Evolutionary conservation across 495 filamentous ascomycete genomes (phyloP), one percentile per base, ranked within the genome.

Genomic region (Schizothecium vesticola): DNA sequence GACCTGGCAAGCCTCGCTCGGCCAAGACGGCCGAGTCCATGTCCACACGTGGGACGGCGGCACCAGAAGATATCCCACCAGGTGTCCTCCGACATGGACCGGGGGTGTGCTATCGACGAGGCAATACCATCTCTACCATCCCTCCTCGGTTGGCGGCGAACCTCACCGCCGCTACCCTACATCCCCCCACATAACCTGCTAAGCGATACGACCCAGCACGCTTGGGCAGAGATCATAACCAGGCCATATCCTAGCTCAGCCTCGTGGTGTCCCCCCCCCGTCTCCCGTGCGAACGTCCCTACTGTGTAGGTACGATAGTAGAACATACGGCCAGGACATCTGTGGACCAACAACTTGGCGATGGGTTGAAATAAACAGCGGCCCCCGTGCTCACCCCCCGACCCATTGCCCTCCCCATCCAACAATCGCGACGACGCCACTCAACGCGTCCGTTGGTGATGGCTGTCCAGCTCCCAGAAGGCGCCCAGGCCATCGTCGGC

Each of bases 381-480:
- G 1, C 22, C 22, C 24, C 22, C 57, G 33, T 43, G 33, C 33
- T 43, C 57, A 1, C 22, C 57, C 21, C 56, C 21, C 56, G 21
- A 21, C 21, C 56, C 56, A 12, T 22, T 23, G 56, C 21, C 56
- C 56, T 16, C 22, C 24, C 57, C 57, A 9, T 9, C 57, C 57
- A 2, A 16, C 3, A 59, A 1, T 24, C 57, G 57, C 21, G 22
- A 25, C 57, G 56, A 7, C 19, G 33, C 4, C 33, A 43, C 11
- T 19, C 57, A 19, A 24, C 57, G n/a, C 57, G 3, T 13, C 57
- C 43, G 19, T 8, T 51, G 43, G 43, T 51, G 43, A 82, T 82
- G 80, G 76, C 72, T 58, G 76, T 74, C 70, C 79, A 80, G 72
- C 73, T 85, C 29, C 81, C 81, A 3, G 60, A 70, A 61, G 79